Evolutionary conservation across 208 protist species (phyloP).

Genomic region (Hexamita inflata): DNA sequence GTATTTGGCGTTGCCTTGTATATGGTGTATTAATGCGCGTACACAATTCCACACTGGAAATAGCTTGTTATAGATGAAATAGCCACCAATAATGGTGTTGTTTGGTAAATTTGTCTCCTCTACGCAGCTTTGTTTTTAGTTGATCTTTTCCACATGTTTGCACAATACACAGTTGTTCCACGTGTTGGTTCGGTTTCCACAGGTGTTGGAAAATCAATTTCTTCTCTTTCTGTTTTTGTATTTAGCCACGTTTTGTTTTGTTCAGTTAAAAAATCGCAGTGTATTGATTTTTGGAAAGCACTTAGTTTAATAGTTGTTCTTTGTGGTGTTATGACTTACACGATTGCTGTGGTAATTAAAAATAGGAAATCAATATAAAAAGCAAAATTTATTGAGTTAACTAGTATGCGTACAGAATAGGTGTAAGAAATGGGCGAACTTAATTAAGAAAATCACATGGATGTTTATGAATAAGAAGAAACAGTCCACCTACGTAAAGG

Average conservation of each 20-base stretch:
- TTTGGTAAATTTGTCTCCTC: not conserved
- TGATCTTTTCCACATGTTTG: not conserved
- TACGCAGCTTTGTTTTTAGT: not conserved
- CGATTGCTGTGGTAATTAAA: too few relatives aligned
- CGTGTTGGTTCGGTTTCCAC: not conserved
- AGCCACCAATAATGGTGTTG: not conserved
- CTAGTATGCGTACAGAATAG: too few relatives aligned
- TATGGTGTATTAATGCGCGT: not conserved
- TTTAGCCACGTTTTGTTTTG: constrained; percentile 11
- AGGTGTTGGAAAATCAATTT: constrained; percentile 1
- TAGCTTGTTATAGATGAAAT: not conserved
- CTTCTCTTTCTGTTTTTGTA: not conserved
- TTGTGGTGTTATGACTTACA: constrained; percentile 1
- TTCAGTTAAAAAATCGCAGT: not conserved
- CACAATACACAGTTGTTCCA: constrained; percentile 7
- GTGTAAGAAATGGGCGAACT: too few relatives aligned
- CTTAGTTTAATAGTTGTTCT: not conserved
- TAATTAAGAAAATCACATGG: too few relatives aligned
- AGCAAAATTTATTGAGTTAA: too few relatives aligned
- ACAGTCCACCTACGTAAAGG: too few relatives aligned
- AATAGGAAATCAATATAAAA: too few relatives aligned
- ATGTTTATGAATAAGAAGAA: too few relatives aligned
- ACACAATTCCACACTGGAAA: constrained; percentile 4
- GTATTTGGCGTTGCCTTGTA: constrained; percentile 2
- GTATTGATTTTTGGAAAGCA: not conserved